Base-by-base conservation (phyloP, 495 filamentous ascomycete species). In the Hyaloscypha bicolor region DNA sequence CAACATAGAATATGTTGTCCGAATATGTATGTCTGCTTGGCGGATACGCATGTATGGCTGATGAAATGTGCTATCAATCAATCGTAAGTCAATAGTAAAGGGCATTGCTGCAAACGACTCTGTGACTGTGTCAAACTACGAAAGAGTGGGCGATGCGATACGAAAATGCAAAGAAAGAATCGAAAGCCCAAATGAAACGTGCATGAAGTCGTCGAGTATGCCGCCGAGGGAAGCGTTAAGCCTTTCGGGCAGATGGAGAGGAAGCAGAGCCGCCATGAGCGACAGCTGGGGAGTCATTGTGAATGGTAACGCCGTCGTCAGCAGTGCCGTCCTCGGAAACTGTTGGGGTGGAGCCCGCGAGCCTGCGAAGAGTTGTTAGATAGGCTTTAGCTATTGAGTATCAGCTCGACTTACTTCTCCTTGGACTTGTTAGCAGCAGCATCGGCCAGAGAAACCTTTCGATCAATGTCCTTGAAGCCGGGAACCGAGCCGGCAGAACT, bases 201-300 rank as follows among this genome's bases (percentile, higher is more conserved):
- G 22, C 14, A 60, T 4, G 37, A 19, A 60, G 25, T 48, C 16
- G 42, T 48, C 42, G 16, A 48, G n/a, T 32, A 22, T 37, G 55
- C n/a, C 56, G 31, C 19, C 45, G 12, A 42, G 30, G 32, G 2
- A 22, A 12, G 4, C 9, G 19, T 33, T 67, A 73, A 56, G 68
- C 51, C 56, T 69, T 71, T 66, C 71, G 71, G 53, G 75, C 72
- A 8, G 78, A 76, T 29, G 84, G 84, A 22, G 84, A 85, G 1
- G 80, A 79, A 65, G 80, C 77, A 62, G 77, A 79, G 71, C 81
- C 85, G 48, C 81, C 81, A 59, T 82, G 79, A 42, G 76, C 82
- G 61, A 80, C 75, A 59, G 78, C 77, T n/a, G 68, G 73, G 53
- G 82, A 83, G 58, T 83, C 82, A 32, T 81, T 77, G 62, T 77